These are phyloP conservation scores for Candida dubliniensis DNA, from an alignment of 1,139 yeast genomes.

Conservation along the genomic window DNA sequence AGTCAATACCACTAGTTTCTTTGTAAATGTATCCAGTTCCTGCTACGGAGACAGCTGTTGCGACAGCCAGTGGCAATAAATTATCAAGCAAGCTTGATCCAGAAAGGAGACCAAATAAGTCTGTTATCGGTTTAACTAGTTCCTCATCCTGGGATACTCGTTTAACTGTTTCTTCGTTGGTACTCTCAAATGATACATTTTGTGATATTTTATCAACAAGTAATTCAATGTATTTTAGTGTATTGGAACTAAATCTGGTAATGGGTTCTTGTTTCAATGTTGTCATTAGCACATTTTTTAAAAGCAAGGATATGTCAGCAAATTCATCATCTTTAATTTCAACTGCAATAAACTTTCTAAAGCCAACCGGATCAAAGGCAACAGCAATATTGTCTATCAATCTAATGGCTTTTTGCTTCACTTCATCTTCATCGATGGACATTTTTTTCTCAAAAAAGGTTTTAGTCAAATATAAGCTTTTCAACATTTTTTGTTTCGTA, in stretches of 20 bases:
- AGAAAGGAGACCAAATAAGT: constrained; percentile 38
- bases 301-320: not conserved
- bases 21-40: constrained; percentile 38
- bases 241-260: constrained; percentile 18
- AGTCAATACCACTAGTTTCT: constrained; percentile 14
- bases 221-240: constrained; percentile 22
- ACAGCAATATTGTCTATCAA: constrained; percentile 29
- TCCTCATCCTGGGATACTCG: constrained; percentile 19
- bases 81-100: constrained; percentile 35
- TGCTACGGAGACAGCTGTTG: constrained; percentile 42
- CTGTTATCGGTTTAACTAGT: constrained; percentile 29
- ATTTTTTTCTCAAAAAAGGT: constrained; percentile 26
- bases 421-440: not conserved
- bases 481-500: constrained; percentile 29
- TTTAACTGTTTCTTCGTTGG: constrained; percentile 2
- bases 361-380: constrained; percentile 17
- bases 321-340: constrained; percentile 4
- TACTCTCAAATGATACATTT: constrained; percentile 58
- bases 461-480: constrained; percentile 42
- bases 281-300: constrained; percentile 19
- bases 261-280: constrained; percentile 27
- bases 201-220: constrained; percentile 35
- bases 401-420: constrained; percentile 18
- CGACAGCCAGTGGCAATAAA: constrained; percentile 37
- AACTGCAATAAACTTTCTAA: not conserved